Evolutionary conservation across 2,329 filamentous ascomycete genomes (phyloP), one percentile per base, ranked within the genome.

Genomic region (Colletotrichum sp.): DNA sequence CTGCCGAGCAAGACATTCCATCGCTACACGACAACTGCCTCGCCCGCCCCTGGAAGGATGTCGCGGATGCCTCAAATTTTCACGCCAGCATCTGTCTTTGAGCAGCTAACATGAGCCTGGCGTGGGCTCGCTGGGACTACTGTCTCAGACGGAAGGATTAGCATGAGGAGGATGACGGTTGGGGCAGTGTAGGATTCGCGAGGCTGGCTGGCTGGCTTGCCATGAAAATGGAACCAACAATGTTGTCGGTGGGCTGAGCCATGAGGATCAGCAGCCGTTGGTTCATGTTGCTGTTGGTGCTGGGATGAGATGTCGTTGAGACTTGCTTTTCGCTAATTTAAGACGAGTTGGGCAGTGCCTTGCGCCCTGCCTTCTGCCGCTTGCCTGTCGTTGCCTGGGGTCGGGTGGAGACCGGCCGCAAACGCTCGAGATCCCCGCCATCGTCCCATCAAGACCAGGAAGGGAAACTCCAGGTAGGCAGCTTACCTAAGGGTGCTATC

Each of bases 291-390:
- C 26, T 44, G 52, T 69, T 59, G 66, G 32, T 39, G 66, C 49
- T 59, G 66, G 66, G 66, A 69, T 69, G 52, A 9, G 30, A 44
- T 44, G 66, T 60, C 34, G 66, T 69, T 34, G 57, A 69, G 30
- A 69, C 52, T 59, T 69, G 66, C 66, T 69, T 69, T 34, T 59
- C 49, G 52, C 66, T 69, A 69, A 69, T 59, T 69, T 44, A 60
- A 69, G 66, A 69, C 52, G 32, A 44, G 52, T 55, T 30, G 52
- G 52, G 66, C 66, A 28, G 52, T 60, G 66, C 49, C 44, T 68
- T 68, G 65, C 65, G n/a, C 21, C 65, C 28, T 68, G 49, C 65
- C 39, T 49, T 30, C 65, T 57, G 65, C 44, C 28, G 44, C 39
- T 24, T 8, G 66, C 49, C 52, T 69, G 49, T 59, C 16, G 66